Evolutionary conservation across 73 alveolate genomes (phyloP).

Genomic region (Paramecium bursaria): DNA sequence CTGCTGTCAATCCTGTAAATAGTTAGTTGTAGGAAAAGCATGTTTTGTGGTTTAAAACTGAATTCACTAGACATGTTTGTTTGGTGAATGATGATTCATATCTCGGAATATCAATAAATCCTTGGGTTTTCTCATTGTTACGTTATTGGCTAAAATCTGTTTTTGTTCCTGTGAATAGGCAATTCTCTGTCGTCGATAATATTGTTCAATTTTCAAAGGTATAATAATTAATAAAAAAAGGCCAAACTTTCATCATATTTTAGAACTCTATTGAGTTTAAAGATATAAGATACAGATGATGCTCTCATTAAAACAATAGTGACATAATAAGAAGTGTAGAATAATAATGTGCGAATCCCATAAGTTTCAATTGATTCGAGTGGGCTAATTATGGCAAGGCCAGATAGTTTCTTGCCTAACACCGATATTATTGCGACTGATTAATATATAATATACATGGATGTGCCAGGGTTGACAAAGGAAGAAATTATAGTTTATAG

Average conservation of each 20-base stretch:
- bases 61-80: constrained; percentile 72
- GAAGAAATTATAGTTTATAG: constrained; percentile 63
- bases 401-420: constrained; percentile 69
- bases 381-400: constrained; percentile 65
- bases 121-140: constrained; percentile 64
- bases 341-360: constrained; percentile 59
- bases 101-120: constrained; percentile 62
- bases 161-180: constrained; percentile 66
- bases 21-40: constrained; percentile 57
- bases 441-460: constrained; percentile 67
- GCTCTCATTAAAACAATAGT: constrained; percentile 36
- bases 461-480: constrained; percentile 69
- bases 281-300: constrained; percentile 45
- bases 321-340: constrained; percentile 35
- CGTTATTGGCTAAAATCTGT: constrained; percentile 70
- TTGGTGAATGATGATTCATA: constrained; percentile 67
- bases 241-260: constrained; percentile 63
- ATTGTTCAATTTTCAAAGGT: constrained; percentile 40
- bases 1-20: constrained; percentile 53
- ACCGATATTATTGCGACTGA: constrained; percentile 70
- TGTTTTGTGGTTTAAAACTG: constrained; percentile 72
- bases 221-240: neutral
- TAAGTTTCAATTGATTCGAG: constrained; percentile 65
- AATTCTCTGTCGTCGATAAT: constrained; percentile 27
- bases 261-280: constrained; percentile 48